phyloP scores from a whole-genome alignment of 192 early-diverging fungal genomes.

The Chytriomyces sp. region DNA sequence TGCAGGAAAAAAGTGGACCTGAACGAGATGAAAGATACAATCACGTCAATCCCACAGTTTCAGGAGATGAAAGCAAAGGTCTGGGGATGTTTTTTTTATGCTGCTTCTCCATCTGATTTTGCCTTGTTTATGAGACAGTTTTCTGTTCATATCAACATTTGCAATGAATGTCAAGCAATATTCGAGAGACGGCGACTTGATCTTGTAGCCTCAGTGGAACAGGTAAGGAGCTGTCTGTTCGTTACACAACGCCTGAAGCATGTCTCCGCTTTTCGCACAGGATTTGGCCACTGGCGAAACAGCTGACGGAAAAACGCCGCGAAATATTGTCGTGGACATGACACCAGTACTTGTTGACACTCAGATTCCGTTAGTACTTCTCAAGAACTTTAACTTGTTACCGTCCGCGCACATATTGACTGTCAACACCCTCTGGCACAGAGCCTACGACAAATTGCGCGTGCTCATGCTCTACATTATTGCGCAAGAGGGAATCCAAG shows the following conservation, averaged over 20 bases:
- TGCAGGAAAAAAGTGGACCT: slow-evolving; percentile 56
- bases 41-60: slow-evolving; percentile 83
- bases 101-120: background rate
- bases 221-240: slow-evolving; percentile 55
- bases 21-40: slow-evolving; percentile 85
- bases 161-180: slow-evolving; percentile 78
- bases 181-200: slow-evolving; percentile 75
- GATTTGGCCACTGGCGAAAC: slow-evolving; percentile 82
- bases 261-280: slow-evolving; percentile 38
- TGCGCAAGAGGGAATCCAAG: slow-evolving; percentile 75
- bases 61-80: slow-evolving; percentile 78
- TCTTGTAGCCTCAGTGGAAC: slow-evolving; percentile 75
- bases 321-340: slow-evolving; percentile 76
- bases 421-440: slow-evolving; percentile 37
- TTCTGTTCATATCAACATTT: slow-evolving; percentile 85
- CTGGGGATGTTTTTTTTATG: background rate
- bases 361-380: slow-evolving; percentile 54
- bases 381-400: no score
- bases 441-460: slow-evolving; percentile 74
- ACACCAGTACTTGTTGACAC: slow-evolving; percentile 76
- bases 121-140: slow-evolving; percentile 55
- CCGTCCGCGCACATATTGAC: no score
- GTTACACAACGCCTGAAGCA: slow-evolving; percentile 25
- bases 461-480: slow-evolving; percentile 83
- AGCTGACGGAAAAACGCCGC: slow-evolving; percentile 67